Conservation (phyloP, 2,329 filamentous ascomycete species). For the Amphichorda felina region DNA sequence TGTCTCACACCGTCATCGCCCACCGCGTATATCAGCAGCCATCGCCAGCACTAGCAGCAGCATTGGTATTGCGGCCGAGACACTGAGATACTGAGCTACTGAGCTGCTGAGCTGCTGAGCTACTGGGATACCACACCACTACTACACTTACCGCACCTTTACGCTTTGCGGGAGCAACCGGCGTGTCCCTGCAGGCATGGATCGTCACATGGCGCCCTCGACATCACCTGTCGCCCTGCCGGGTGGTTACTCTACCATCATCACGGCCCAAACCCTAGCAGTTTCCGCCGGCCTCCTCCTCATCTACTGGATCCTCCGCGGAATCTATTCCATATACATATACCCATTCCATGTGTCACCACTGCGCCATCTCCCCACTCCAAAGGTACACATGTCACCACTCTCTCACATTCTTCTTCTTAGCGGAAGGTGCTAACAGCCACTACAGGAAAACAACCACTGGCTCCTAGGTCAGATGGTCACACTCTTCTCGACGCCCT, state of each 20-base stretch:
- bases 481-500: constrained; percentile 14
- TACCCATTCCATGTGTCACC: constrained; percentile 30
- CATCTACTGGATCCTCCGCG: constrained; percentile 8
- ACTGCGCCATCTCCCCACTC: constrained; percentile 29
- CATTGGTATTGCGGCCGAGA: no score
- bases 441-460: constrained; percentile 3
- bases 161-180: no score
- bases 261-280: constrained; percentile 1
- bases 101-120: no score
- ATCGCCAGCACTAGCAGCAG: no score
- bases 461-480: constrained; percentile 25
- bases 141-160: no score
- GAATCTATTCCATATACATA: constrained; percentile 23
- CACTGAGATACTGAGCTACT: no score
- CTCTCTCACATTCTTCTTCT: background rate
- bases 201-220: constrained; percentile 2
- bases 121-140: no score
- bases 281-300: constrained; percentile 1
- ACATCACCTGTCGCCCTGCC: background rate
- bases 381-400: constrained; percentile 17
- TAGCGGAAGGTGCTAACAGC: background rate
- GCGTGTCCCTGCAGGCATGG: background rate
- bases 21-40: no score
- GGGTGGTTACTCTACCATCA: background rate
- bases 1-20: no score